Conservation (phyloP, 768 basidiomycete genomes). For the Cytidiella melzeri region DNA sequence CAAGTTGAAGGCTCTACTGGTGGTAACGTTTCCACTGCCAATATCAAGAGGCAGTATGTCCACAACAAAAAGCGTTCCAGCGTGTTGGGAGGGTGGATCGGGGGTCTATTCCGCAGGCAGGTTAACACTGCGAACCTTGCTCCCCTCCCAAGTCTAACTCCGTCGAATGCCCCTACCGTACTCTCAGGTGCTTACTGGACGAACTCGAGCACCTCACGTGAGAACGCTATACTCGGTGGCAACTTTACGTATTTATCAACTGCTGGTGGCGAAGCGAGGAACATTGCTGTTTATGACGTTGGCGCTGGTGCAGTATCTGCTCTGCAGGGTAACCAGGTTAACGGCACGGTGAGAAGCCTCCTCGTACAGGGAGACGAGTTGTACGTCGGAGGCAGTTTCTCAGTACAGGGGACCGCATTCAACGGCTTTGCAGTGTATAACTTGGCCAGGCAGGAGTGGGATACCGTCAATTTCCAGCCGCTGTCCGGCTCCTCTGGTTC, state of each 20-base stretch:
- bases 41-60: slow-evolving; percentile 33
- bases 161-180: slow-evolving; percentile 71
- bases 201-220: slow-evolving; percentile 59
- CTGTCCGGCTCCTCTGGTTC: slow-evolving; percentile 51
- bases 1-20: slow-evolving; percentile 30
- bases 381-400: slow-evolving; percentile 85
- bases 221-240: slow-evolving; percentile 80
- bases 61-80: slow-evolving; percentile 15
- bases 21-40: slow-evolving; percentile 30
- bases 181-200: slow-evolving; percentile 88
- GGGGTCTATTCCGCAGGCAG: slow-evolving; percentile 48
- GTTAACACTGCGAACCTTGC: slow-evolving; percentile 32
- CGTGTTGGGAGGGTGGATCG: slow-evolving; percentile 40
- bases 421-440: slow-evolving; percentile 81
- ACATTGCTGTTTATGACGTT: slow-evolving; percentile 68
- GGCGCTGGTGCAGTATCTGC: slow-evolving; percentile 41
- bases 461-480: slow-evolving; percentile 47
- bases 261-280: slow-evolving; percentile 37
- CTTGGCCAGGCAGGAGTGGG: slow-evolving; percentile 59
- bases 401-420: slow-evolving; percentile 44
- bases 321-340: slow-evolving; percentile 55
- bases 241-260: slow-evolving; percentile 67
- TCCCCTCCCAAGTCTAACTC: slow-evolving; percentile 48
- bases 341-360: slow-evolving; percentile 74
- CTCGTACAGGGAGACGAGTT: slow-evolving; percentile 64